A percentile compares a stretch with the other conserved stretches of the same genome.
phyloP scores from a whole-genome alignment of 2,329 filamentous ascomycete genomes.

The Grosmannia huntii region DNA sequence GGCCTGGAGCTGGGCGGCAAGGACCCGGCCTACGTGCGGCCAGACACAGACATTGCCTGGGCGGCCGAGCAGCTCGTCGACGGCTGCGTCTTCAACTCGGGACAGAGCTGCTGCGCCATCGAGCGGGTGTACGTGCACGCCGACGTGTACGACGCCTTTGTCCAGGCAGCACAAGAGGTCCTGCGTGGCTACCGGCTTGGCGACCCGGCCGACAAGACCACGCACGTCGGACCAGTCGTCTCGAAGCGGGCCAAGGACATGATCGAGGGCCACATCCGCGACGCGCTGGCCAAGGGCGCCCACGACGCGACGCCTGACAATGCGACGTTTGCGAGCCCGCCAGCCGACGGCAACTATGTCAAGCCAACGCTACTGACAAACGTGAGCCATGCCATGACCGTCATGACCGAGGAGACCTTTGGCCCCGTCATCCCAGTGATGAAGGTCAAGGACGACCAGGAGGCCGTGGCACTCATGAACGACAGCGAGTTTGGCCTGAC shows the following conservation, averaged over 20 bases:
- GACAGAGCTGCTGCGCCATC: conserved; percentile 92
- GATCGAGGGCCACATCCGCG: conserved; percentile 67
- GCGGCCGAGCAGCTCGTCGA: conserved; percentile 91
- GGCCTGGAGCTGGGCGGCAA: conserved; percentile 90
- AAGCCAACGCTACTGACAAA: conserved; percentile 70
- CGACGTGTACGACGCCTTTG: conserved; percentile 70
- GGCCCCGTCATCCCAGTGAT: conserved; percentile 85
- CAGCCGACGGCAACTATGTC: conserved; percentile 76
- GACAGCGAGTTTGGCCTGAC: conserved; percentile 90
- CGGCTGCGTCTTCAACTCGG: conserved; percentile 92
- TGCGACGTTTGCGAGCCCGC: conserved; percentile 57
- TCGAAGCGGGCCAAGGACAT: conserved; percentile 65
- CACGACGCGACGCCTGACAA: conserved; percentile 76
- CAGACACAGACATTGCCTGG: conserved; percentile 81
- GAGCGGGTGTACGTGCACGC: conserved; percentile 87
- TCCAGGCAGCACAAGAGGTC: conserved; percentile 67
- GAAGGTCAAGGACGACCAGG: conserved; percentile 68
- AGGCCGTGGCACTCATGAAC: conserved; percentile 81
- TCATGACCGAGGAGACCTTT: conserved; percentile 94
- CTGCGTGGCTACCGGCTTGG: conserved; percentile 73
- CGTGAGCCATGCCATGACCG: conserved; percentile 69
- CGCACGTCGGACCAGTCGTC: conserved; percentile 79
- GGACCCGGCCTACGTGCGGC: conserved; percentile 79
- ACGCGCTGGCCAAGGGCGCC: conserved; percentile 73
- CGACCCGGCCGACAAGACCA: conserved; percentile 68